Evolutionary conservation across 805 yeast genomes (phyloP), one percentile per base, ranked within the genome.

Genomic region (Cyberlindnera maclurae): DNA sequence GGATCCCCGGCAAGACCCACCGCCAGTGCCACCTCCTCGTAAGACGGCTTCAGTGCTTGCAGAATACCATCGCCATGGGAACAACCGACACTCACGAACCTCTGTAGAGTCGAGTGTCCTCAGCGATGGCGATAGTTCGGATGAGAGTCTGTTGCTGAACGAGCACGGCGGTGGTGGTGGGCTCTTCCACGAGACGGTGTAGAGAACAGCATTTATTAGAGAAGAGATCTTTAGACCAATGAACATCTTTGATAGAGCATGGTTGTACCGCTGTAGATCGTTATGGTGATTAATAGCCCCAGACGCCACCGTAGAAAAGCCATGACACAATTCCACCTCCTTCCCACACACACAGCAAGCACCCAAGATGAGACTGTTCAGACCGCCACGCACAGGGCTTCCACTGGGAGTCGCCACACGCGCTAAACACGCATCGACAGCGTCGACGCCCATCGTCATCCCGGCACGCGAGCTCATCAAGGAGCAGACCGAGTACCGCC

Each of bases 401-500:
- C 9, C 12, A 24, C 27, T 3, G 12, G 12, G 27, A 24, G 27
- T 12, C 27, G 3, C 12, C 12, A 3, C 29, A 11, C 29, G n/a
- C n/a, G 12, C 11, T n/a, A 27, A 6, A 13, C 29, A 13, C 12
- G 15, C 17, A 13, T 8, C 31, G 13, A 17, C 31, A 10, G 15
- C 31, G 5, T 29, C 31, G 12, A 29, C 31, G 16, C 17, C 31
- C n/a, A 6, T 50, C 16, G 35, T 50, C 12, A 41, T 50, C 15
- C 47, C 47, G 5, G 31, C 47, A 3, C 34, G 39, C 15, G 37
- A 44, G 28, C 26, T 44, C 26, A 52, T 54, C 16, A 49, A 46
- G 34, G 51, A 50, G 38, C 55, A 51, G 36, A 46, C 58, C 1
- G 58, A 53, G 35, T 73, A 73, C 45, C 63, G 57, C 27, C 78